Base-by-base conservation (phyloP, 2,329 filamentous ascomycete species). In the Pseudonectria foliicola region DNA sequence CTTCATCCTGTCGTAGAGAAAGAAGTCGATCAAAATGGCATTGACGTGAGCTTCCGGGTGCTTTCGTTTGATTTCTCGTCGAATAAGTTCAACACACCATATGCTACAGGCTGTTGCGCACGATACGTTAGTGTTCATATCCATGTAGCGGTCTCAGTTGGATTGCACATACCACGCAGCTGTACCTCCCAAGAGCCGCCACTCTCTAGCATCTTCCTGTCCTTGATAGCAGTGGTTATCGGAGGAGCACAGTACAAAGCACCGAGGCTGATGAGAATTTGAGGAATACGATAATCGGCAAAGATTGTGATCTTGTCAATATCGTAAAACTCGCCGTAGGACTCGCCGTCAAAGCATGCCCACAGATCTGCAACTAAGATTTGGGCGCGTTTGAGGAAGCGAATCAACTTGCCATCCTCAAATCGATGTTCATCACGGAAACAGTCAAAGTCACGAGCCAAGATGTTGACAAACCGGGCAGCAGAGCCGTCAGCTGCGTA, bases 281-380 rank as follows among this genome's bases (percentile, higher is more conserved):
- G 92, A 11, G 93, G 93, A 35, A 98, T 82, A 28, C 92, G 83
- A 57, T 98, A 98, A 65, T 98, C 92, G 54, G 92, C 89, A 67
- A 98, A 98, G 82, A 96, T 96, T 41, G 92, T 98, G 52, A 98
- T 83, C 57, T 88, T 87, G 63, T 92, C 83, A 50, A 98, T 95
- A 56, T 98, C 92, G 38, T 77, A 57, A 60, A 98, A 98, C 18
- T 73, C 68, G 23, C 92, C 93, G 52, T 81, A 89, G 16, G 75
- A 71, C 46, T 82, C 70, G 29, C 87, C 88, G 34, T 90, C 77
- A 57, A 96, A 96, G 44, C 88, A 93, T 5, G 92, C 93, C 93
- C 93, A 98, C 1, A 96, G 59, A 59, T 98, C 92, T 14, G 93
- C 93, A 3, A 94, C 89, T 13, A 96, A 74, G 40, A 98, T 98